Conservation (phyloP, 306 rosid genomes). For the Nissolia schottii region DNA sequence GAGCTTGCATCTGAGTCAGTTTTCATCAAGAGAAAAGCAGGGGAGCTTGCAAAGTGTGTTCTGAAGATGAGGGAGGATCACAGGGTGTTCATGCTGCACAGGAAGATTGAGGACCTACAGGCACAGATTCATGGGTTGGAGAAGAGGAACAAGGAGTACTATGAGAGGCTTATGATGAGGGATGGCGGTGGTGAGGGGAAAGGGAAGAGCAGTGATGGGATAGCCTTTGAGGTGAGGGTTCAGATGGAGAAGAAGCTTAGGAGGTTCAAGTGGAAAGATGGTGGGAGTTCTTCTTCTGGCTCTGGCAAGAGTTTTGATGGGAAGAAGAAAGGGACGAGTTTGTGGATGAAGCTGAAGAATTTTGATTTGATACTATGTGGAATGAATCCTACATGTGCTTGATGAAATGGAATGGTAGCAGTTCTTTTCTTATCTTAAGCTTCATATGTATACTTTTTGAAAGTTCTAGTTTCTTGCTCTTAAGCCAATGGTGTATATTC, state of each 20-base stretch:
- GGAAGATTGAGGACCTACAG: constrained; percentile 83
- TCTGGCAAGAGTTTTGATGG: constrained; percentile 7
- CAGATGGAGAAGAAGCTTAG: constrained; percentile 48
- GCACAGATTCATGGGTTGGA: constrained; percentile 80
- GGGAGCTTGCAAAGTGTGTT: constrained; percentile 78
- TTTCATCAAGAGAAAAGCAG: constrained; percentile 62
- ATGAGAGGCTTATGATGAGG: constrained; percentile 51
- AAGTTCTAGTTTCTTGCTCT: constrained; percentile 8
- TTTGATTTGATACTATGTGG: constrained; percentile 82
- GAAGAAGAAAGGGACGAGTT: constrained; percentile 33
- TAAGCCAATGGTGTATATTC: constrained; percentile 23
- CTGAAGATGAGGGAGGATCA: constrained; percentile 82
- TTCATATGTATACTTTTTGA: constrained; percentile 27
- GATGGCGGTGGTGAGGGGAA: constrained; percentile 26
- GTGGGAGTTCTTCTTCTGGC: not conserved
- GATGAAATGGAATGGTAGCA: not conserved
- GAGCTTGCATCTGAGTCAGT: constrained; percentile 63
- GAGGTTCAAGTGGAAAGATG: constrained; percentile 38
- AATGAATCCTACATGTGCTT: constrained; percentile 39
- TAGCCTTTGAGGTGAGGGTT: constrained; percentile 51
- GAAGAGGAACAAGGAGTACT: constrained; percentile 80
- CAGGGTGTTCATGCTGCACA: constrained; percentile 65
- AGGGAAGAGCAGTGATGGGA: constrained; percentile 31
- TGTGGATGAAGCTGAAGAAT: constrained; percentile 72
- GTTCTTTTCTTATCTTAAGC: not conserved